Conservation (phyloP, 805 yeast species). For the Schizosaccharomyces lindneri region DNA sequence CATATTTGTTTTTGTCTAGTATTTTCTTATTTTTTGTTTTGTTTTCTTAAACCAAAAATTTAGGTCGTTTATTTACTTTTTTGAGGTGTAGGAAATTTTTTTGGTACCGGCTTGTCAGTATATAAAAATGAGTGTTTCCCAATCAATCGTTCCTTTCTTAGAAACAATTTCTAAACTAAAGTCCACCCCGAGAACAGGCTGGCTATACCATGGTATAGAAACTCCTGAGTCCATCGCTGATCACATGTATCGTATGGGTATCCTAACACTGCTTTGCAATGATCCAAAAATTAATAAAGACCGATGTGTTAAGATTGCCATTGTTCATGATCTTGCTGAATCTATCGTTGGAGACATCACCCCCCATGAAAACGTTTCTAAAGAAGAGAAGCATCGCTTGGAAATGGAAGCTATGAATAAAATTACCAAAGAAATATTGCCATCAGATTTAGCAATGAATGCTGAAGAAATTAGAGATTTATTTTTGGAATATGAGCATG, state of each 20-base stretch:
- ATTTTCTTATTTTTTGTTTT: no score
- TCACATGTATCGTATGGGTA: conserved; percentile 87
- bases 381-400: conserved; percentile 61
- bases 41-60: no score
- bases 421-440: conserved; percentile 29
- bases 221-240: conserved; percentile 30
- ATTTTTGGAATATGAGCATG: conserved; percentile 80
- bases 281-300: conserved; percentile 9
- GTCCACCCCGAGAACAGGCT: conserved; percentile 71
- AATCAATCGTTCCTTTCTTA: conserved; percentile 22
- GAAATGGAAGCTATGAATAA: conserved; percentile 52
- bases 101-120: not conserved
- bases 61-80: not conserved
- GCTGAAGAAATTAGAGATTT: conserved; percentile 40
- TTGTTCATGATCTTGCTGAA: conserved; percentile 89
- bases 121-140: not conserved
- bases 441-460: conserved; percentile 36
- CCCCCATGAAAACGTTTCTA: conserved; percentile 48
- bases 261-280: conserved; percentile 45
- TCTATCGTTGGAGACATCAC: conserved; percentile 84
- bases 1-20: no score
- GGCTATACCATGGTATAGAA: conserved; percentile 47
- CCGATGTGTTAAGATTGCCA: conserved; percentile 60
- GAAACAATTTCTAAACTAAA: conserved; percentile 52
- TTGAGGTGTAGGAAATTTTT: not conserved